phyloP scores from a whole-genome alignment of 192 early-diverging fungal genomes.

The Coemansia pectinata region DNA sequence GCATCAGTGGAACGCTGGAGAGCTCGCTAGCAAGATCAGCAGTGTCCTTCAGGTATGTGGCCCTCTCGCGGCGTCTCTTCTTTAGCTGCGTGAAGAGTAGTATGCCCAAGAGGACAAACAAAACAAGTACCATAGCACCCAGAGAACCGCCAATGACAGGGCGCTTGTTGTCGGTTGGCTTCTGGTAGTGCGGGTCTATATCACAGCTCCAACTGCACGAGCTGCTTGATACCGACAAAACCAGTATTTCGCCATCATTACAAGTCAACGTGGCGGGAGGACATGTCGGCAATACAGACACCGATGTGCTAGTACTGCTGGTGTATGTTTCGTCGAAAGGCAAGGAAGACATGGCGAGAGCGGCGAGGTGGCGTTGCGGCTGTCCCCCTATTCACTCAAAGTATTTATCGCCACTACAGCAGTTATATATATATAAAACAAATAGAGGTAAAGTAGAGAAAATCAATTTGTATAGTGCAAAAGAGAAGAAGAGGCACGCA shows the following conservation, averaged over 20 bases:
- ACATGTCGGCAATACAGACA: neutral
- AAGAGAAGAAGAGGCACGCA: neutral
- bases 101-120: slow-evolving; percentile 21
- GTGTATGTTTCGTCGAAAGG: neutral
- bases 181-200: slow-evolving; percentile 32
- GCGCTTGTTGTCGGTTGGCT: slow-evolving; percentile 27
- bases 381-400: neutral
- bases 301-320: neutral
- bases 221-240: slow-evolving; percentile 18
- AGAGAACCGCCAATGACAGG: slow-evolving; percentile 49
- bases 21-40: slow-evolving; percentile 49
- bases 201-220: slow-evolving; percentile 40
- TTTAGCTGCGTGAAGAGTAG: slow-evolving; percentile 21
- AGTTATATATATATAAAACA: neutral
- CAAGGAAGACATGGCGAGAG: neutral
- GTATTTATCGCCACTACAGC: neutral
- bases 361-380: neutral
- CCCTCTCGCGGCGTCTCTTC: slow-evolving; percentile 22
- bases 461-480: neutral
- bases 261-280: slow-evolving; percentile 3
- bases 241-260: slow-evolving; percentile 18
- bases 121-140: slow-evolving; percentile 32
- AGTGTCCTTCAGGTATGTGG: slow-evolving; percentile 36
- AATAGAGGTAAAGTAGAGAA: neutral
- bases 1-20: slow-evolving; percentile 31